A percentile compares a stretch with the other conserved stretches of the same genome.
These are phyloP conservation scores for Pythium coloratum DNA, from an alignment of 352 stramenopile genomes.

Conservation along the genomic window DNA sequence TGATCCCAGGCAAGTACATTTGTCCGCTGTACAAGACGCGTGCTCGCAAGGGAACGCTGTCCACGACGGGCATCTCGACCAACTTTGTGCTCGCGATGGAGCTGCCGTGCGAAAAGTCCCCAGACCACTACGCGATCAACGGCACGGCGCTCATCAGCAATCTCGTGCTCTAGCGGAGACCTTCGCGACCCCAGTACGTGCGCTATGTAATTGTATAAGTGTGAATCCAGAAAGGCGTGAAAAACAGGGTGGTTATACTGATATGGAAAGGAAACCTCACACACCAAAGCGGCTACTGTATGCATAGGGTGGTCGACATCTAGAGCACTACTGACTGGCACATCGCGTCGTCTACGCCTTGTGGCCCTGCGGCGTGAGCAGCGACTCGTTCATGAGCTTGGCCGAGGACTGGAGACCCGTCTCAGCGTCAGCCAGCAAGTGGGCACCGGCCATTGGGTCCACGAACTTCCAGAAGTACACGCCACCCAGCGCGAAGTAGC, in stretches of 20 bases:
- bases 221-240: not conserved
- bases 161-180: conserved; percentile 37
- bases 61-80: conserved; percentile 92
- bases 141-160: conserved; percentile 89
- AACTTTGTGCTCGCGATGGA: conserved; percentile 93
- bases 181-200: not conserved
- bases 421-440: conserved; percentile 24
- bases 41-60: conserved; percentile 86
- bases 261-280: not conserved
- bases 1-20: conserved; percentile 52
- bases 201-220: not conserved
- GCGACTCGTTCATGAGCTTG: conserved; percentile 29
- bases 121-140: conserved; percentile 89
- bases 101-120: conserved; percentile 64
- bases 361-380: conserved; percentile 26
- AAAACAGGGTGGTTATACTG: not conserved
- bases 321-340: not conserved
- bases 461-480: conserved; percentile 31
- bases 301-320: not conserved
- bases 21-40: conserved; percentile 93
- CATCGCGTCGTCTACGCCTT: conserved; percentile 1
- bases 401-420: conserved; percentile 9
- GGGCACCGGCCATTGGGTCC: conserved; percentile 7
- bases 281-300: not conserved
- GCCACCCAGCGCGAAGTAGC: conserved; percentile 49